phyloP scores from a whole-genome alignment of 2,329 filamentous ascomycete species.

The Aspergillus sp. region DNA sequence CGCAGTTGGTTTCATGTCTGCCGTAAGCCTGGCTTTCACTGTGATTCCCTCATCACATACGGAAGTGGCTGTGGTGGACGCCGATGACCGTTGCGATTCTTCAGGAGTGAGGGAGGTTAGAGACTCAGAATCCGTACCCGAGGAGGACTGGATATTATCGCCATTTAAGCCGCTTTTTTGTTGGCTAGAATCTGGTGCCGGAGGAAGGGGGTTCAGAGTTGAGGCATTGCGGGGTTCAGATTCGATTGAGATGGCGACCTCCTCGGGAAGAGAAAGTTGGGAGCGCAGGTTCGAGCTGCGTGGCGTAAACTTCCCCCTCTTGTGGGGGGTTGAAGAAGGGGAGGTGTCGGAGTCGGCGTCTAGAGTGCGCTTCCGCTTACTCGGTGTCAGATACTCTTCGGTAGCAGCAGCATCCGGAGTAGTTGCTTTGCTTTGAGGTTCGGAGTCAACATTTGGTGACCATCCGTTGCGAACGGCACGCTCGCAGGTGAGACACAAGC shows the following conservation, averaged over 20 bases:
- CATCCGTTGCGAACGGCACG: constrained; percentile 75
- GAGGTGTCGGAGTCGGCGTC: constrained; percentile 30
- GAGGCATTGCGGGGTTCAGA: constrained; percentile 14
- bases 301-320: constrained; percentile 33
- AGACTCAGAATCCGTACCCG: constrained; percentile 26
- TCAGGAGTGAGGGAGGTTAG: constrained; percentile 28
- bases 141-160: constrained; percentile 12
- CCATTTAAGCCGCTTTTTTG: constrained; percentile 3
- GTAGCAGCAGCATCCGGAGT: constrained; percentile 29
- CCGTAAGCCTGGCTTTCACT: constrained; percentile 25
- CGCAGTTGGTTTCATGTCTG: constrained; percentile 3
- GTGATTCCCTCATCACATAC: constrained; percentile 26
- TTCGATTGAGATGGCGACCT: constrained; percentile 26
- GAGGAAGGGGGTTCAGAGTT: background rate
- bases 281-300: constrained; percentile 38
- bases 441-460: constrained; percentile 53
- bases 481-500: constrained; percentile 87
- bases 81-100: constrained; percentile 33
- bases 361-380: constrained; percentile 29
- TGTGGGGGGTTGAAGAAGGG: constrained; percentile 30
- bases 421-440: constrained; percentile 32
- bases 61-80: constrained; percentile 40
- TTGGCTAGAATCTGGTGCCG: background rate
- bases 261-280: constrained; percentile 37
- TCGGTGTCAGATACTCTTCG: constrained; percentile 21